These are phyloP conservation scores for Cytospora paraplurivora DNA, from an alignment of 2,329 filamentous ascomycete species.

Conservation along the genomic window DNA sequence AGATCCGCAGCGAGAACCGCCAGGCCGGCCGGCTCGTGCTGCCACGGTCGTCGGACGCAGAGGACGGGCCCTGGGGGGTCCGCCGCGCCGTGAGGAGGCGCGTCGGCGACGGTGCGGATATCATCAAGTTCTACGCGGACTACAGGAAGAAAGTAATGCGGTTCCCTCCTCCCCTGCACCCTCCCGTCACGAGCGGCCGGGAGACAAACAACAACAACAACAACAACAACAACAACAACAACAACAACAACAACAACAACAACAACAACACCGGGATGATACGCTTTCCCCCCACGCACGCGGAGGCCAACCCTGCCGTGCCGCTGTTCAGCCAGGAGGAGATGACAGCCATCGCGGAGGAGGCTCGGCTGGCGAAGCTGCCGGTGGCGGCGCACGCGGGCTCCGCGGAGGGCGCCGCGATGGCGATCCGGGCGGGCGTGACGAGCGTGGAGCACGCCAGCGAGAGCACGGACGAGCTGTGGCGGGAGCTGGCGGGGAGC, in stretches of 20 bases:
- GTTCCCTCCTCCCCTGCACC: conserved; percentile 42
- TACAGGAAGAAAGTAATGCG: conserved; percentile 48
- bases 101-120: conserved; percentile 50
- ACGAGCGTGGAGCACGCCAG: conserved; percentile 51
- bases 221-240: too few species aligned
- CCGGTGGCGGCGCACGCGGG: conserved; percentile 49
- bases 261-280: too few species aligned
- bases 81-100: conserved; percentile 49
- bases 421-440: conserved; percentile 50
- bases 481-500: conserved; percentile 48
- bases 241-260: too few species aligned
- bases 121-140: conserved; percentile 55
- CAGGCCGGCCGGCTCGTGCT: conserved; percentile 35
- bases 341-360: conserved; percentile 52
- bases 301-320: conserved; percentile 43
- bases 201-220: too few species aligned
- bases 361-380: conserved; percentile 44
- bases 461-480: conserved; percentile 42
- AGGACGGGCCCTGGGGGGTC: conserved; percentile 51
- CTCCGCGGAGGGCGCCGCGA: conserved; percentile 45
- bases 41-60: conserved; percentile 45
- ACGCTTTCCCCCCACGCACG: conserved; percentile 41
- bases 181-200: conserved; percentile 31
- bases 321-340: conserved; percentile 51
- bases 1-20: conserved; percentile 50